Conservation (phyloP, 257 asterid genomes). For the Rauvolfia tetraphylla region DNA sequence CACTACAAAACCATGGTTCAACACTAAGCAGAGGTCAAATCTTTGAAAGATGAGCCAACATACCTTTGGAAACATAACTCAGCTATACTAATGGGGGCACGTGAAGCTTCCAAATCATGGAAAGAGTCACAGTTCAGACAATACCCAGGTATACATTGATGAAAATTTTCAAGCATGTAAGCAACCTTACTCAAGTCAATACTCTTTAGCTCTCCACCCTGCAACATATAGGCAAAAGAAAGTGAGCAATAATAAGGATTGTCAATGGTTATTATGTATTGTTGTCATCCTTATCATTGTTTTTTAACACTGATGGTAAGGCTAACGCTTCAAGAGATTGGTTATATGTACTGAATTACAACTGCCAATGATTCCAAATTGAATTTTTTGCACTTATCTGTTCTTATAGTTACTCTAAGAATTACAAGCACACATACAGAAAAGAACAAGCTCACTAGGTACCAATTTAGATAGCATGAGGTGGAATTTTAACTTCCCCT, state of each 20-base stretch:
- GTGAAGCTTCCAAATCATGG: conserved; percentile 57
- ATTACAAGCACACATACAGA: neutral
- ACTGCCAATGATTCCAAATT: neutral
- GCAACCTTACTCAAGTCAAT: conserved; percentile 41
- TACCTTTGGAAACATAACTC: conserved; percentile 56
- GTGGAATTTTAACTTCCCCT: neutral
- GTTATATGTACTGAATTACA: neutral
- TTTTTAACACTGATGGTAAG: neutral
- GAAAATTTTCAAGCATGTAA: conserved; percentile 30
- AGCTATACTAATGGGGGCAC: conserved; percentile 37
- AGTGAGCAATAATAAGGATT: neutral
- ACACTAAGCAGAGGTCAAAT: neutral
- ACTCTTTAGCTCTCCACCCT: conserved; percentile 34
- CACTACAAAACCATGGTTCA: neutral
- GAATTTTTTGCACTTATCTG: neutral
- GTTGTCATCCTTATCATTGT: neutral
- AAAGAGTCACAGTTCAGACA: conserved; percentile 63
- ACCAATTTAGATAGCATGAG: neutral
- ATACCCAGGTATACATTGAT: conserved; percentile 44
- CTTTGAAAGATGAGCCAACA: neutral
- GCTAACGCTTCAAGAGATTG: neutral
- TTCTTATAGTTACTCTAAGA: neutral
- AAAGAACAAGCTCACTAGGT: neutral
- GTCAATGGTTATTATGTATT: neutral
- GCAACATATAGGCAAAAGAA: conserved; percentile 14